Conservation (phyloP, 129 eudicot genomes). For the Flaveria sonorensis region DNA sequence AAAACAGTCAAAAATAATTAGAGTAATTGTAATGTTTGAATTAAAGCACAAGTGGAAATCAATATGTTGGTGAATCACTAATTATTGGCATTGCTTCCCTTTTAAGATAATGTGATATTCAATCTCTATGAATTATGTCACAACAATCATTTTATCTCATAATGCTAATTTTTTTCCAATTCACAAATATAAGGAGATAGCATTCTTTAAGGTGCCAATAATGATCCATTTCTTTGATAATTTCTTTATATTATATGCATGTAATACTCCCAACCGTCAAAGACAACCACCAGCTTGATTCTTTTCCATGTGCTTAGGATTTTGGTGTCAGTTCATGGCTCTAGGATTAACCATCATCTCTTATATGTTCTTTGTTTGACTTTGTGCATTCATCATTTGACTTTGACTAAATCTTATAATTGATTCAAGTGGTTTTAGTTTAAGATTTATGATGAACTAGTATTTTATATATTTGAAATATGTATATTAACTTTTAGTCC, state of each 20-base stretch:
- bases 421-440: slow-evolving; percentile 10
- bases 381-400: slow-evolving; percentile 15
- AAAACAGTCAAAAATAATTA: slow-evolving; percentile 5
- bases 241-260: too few relatives aligned
- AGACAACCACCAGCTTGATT: slow-evolving; percentile 53
- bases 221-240: neutral
- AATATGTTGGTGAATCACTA: slow-evolving; percentile 26
- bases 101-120: slow-evolving; percentile 36
- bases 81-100: slow-evolving; percentile 27
- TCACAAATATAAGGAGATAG: neutral
- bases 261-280: slow-evolving; percentile 43
- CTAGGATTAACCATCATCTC: slow-evolving; percentile 18
- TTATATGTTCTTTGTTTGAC: slow-evolving; percentile 23
- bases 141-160: slow-evolving; percentile 3
- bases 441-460: neutral
- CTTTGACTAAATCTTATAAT: slow-evolving; percentile 17
- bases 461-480: neutral
- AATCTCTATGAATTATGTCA: slow-evolving; percentile 19
- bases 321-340: slow-evolving; percentile 29
- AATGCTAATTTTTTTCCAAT: neutral
- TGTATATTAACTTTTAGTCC: neutral
- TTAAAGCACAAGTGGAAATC: slow-evolving; percentile 19
- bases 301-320: slow-evolving; percentile 66
- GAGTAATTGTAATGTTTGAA: slow-evolving; percentile 14
- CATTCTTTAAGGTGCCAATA: slow-evolving; percentile 6